These are phyloP conservation scores for Xerocomus brunneocitrinus DNA, from an alignment of 768 basidiomycete genomes.

Conservation along the genomic window DNA sequence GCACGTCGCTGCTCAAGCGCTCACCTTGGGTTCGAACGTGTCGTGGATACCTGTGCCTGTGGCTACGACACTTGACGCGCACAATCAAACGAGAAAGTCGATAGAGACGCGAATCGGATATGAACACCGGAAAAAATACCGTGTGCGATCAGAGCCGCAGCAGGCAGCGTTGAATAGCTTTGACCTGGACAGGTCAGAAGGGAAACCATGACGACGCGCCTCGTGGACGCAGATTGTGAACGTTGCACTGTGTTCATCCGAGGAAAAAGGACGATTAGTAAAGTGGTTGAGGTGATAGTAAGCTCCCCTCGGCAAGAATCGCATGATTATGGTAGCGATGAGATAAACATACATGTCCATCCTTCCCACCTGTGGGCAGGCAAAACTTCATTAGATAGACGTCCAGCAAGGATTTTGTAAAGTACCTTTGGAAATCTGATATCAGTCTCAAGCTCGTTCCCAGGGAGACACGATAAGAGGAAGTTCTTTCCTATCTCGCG, in stretches of 20 bases:
- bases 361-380: too few species aligned
- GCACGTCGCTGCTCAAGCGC: too few species aligned
- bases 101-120: not conserved
- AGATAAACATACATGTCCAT: not conserved
- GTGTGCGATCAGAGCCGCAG: not conserved
- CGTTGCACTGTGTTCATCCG: not conserved
- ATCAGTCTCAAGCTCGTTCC: too few species aligned
- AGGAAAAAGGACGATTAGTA: not conserved
- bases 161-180: not conserved
- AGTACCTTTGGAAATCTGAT: too few species aligned
- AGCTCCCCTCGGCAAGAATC: too few species aligned
- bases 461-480: too few species aligned
- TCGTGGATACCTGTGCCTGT: too few species aligned
- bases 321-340: not conserved
- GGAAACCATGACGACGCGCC: not conserved
- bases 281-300: too few species aligned
- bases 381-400: too few species aligned
- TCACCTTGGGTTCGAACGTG: too few species aligned
- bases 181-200: not conserved
- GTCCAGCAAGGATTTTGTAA: too few species aligned
- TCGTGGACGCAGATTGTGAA: not conserved
- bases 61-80: not conserved
- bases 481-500: not conserved
- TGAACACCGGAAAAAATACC: not conserved
- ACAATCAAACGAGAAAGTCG: too few species aligned